Evolutionary conservation across 2,329 filamentous ascomycete genomes (phyloP), one percentile per base, ranked within the genome.

Genomic region (Dryadomyces quercivorus): DNA sequence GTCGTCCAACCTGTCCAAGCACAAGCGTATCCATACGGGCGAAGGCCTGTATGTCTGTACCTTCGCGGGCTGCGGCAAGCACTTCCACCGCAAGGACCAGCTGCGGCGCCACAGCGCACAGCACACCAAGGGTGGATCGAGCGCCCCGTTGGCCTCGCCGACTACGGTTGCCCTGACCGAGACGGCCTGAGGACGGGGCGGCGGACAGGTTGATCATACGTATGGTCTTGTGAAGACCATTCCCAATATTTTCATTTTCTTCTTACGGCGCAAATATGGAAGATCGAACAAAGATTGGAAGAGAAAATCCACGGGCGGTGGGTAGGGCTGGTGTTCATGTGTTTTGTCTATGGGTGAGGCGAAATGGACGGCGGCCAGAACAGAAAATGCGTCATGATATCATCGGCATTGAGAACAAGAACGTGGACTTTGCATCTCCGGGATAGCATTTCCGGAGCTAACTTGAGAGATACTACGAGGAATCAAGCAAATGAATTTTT

Each of bases 1-100:
- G 63, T 84, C 81, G 0, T 84, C 81, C 4, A 85, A 85, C 60
- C 67, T 85, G 18, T 80, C 81, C 51, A 85, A 85, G 60, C 82
- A 85, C 62, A 75, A 77, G 51, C 78, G 80, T 58, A 85, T 75
- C 8, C 81, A 85, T 60, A 75, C 76, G 15, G 68, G 73, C 38
- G 74, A 73, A 54, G 76, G 76, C 6, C 70, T 71, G 40, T 75
- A 75, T 61, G 67, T 69, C 22, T 84, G 81, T 58, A 56, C 60
- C 0, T 63, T 67, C 47, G 64, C 70, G 2, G 68, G 74, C 44
- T 85, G 82, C 57, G 69, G 69, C 15, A 80, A 77, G 59, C 71
- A 76, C 54, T 85, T 85, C 51, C 73, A 80, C 63, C 70, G 82
- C 10, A 68, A 76, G 16, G 81, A 84, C 63, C 80, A 84, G 63